Evolutionary conservation across 441 rosid genomes (phyloP).

Genomic region (Mallotus repandus): DNA sequence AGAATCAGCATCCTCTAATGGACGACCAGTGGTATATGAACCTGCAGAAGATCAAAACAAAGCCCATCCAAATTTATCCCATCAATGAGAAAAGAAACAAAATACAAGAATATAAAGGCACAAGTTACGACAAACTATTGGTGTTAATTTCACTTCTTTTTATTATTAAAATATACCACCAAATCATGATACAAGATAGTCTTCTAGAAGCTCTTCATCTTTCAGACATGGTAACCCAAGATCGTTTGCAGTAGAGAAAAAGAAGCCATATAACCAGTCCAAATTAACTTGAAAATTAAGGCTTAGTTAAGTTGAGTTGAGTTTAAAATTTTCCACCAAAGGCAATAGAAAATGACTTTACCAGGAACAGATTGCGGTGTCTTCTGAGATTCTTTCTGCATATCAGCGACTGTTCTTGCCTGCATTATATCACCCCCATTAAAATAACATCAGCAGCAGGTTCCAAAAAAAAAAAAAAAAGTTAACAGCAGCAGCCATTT

Average conservation of each 20-base stretch:
- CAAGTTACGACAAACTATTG: background rate
- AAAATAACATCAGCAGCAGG: conserved; percentile 22
- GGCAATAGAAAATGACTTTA: conserved; percentile 19
- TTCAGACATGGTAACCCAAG: too few relatives aligned
- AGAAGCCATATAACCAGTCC: too few relatives aligned
- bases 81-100: background rate
- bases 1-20: conserved; percentile 76
- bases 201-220: too few relatives aligned
- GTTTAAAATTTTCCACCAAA: background rate
- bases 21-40: conserved; percentile 51
- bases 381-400: conserved; percentile 40
- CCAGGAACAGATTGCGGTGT: conserved; percentile 49
- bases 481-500: conserved; percentile 20
- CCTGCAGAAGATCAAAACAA: conserved; percentile 43
- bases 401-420: background rate
- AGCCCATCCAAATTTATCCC: background rate
- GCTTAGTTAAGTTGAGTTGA: too few relatives aligned
- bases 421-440: too few relatives aligned
- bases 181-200: too few relatives aligned
- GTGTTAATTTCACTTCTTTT: background rate
- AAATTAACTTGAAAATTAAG: too few relatives aligned
- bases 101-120: background rate
- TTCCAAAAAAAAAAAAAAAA: background rate
- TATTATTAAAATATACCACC: too few relatives aligned
- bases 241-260: too few relatives aligned